phyloP scores from a whole-genome alignment of 805 yeast genomes.

The Helenozyma baotianmanensis region DNA sequence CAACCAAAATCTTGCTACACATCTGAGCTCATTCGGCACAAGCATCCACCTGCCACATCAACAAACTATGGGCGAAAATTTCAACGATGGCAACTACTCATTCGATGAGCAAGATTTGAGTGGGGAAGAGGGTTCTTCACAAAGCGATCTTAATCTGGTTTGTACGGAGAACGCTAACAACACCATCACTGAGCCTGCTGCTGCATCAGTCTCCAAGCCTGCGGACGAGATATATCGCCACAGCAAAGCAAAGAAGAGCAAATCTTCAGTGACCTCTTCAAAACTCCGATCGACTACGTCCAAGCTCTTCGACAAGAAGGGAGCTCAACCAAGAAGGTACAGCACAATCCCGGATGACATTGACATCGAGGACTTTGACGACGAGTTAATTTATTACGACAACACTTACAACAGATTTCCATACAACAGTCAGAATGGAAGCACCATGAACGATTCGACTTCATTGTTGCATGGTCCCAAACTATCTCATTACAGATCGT shows the following conservation, averaged over 20 bases:
- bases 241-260: conserved; percentile 20
- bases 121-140: conserved; percentile 28
- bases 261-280: conserved; percentile 28
- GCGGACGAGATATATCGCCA: conserved; percentile 1
- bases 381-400: conserved; percentile 45
- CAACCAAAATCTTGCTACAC: neutral
- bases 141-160: conserved; percentile 21
- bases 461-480: conserved; percentile 24
- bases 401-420: conserved; percentile 36
- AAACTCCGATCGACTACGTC: conserved; percentile 66
- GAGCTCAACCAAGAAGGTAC: conserved; percentile 66
- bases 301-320: conserved; percentile 66
- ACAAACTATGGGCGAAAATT: conserved; percentile 20
- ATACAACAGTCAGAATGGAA: conserved; percentile 21
- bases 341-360: conserved; percentile 66
- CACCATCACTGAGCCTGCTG: no score
- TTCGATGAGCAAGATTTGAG: conserved; percentile 23
- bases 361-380: conserved; percentile 52
- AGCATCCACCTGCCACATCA: conserved; percentile 5
- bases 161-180: conserved; percentile 5
- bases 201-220: neutral
- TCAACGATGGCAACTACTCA: conserved; percentile 24
- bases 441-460: conserved; percentile 26
- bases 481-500: conserved; percentile 39
- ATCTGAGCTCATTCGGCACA: neutral